Evolutionary conservation across 2,329 filamentous ascomycete genomes (phyloP).

Genomic region (Dactylellina leptospora): DNA sequence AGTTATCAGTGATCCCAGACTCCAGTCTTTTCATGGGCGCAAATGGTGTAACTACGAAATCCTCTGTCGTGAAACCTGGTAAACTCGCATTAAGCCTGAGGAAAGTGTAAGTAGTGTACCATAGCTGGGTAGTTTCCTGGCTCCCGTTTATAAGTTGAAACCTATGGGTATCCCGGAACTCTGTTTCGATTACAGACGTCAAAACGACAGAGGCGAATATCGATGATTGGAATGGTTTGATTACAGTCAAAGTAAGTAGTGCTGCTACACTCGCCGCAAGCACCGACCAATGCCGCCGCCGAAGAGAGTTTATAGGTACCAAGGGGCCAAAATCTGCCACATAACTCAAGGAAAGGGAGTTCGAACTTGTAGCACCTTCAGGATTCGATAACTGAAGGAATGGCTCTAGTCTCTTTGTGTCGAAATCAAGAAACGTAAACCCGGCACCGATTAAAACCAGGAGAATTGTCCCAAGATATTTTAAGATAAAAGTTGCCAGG

Average conservation of each 20-base stretch:
- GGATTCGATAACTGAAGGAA: background rate
- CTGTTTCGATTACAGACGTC: background rate
- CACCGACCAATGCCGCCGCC: background rate
- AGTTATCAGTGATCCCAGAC: background rate
- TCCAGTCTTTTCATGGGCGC: background rate
- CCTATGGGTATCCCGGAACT: background rate
- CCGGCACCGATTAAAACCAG: background rate
- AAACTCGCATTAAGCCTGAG: background rate
- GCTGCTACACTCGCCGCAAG: background rate
- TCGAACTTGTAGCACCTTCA: background rate
- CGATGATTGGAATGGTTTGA: background rate
- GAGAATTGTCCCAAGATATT: background rate
- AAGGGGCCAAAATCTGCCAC: background rate
- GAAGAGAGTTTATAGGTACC: background rate
- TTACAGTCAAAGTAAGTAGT: background rate
- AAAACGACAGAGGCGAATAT: background rate
- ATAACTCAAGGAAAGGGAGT: background rate
- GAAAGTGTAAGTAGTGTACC: background rate
- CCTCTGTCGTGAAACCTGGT: background rate
- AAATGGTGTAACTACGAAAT: background rate
- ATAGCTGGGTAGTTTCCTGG: background rate
- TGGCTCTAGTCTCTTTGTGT: background rate
- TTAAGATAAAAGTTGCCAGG: background rate
- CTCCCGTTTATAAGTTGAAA: background rate
- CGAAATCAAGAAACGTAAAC: background rate